Conservation (phyloP, 2,329 filamentous ascomycete genomes). For the Ophiostoma ips region DNA sequence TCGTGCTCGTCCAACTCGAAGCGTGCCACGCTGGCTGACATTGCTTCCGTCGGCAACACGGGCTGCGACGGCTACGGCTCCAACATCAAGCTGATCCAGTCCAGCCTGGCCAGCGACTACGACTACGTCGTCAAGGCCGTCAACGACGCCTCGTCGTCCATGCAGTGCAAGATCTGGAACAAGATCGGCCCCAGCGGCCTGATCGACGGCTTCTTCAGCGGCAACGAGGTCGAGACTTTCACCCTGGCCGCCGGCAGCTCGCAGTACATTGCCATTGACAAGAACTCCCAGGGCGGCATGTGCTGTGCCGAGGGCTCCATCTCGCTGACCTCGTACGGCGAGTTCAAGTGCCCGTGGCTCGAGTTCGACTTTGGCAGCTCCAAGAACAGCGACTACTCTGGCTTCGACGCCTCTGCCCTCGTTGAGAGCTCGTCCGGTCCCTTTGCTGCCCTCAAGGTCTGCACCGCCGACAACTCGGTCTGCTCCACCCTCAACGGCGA, state of each 20-base stretch:
- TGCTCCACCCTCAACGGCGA: slow-evolving; percentile 22
- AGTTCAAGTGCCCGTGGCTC: slow-evolving; percentile 32
- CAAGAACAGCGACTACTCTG: slow-evolving; percentile 34
- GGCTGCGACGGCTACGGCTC: slow-evolving; percentile 32
- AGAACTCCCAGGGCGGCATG: slow-evolving; percentile 34
- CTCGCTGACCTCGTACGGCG: slow-evolving; percentile 24
- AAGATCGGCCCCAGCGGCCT: slow-evolving; percentile 33
- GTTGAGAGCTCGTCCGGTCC: slow-evolving; percentile 27
- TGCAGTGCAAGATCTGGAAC: slow-evolving; percentile 33
- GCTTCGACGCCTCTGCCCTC: slow-evolving; percentile 36
- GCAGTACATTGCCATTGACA: slow-evolving; percentile 30
- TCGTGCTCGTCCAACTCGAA: slow-evolving; percentile 24
- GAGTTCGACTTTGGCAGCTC: slow-evolving; percentile 35
- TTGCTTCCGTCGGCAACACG: slow-evolving; percentile 34
- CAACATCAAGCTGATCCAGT: slow-evolving; percentile 34
- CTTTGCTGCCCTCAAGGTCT: slow-evolving; percentile 24
- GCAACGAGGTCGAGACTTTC: slow-evolving; percentile 28
- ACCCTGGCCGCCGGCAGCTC: slow-evolving; percentile 23
- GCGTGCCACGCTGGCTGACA: slow-evolving; percentile 32
- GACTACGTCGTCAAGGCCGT: slow-evolving; percentile 29
- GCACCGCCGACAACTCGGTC: slow-evolving; percentile 21
- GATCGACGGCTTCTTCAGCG: slow-evolving; percentile 34
- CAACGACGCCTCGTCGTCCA: slow-evolving; percentile 19
- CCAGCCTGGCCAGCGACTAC: slow-evolving; percentile 26
- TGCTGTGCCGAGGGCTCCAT: slow-evolving; percentile 26